These are phyloP conservation scores for Cryptococcus maquisensis DNA, from an alignment of 1,284 basidiomycete genomes.

Conservation along the genomic window DNA sequence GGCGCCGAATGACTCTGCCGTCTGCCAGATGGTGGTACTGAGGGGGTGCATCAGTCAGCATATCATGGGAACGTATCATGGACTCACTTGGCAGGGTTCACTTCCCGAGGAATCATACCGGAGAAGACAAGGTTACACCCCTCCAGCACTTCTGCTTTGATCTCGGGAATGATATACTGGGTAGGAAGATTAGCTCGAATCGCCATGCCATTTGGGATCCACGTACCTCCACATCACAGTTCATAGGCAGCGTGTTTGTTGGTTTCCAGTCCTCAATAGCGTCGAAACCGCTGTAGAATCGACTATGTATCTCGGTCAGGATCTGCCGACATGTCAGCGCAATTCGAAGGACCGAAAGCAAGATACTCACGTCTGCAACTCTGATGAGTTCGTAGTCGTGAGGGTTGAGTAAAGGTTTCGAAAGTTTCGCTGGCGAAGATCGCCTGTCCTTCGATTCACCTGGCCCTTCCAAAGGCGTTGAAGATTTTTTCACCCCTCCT, in stretches of 20 bases:
- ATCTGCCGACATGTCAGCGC: slow-evolving; percentile 6
- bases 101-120: slow-evolving; percentile 84
- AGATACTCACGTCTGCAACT: slow-evolving; percentile 53
- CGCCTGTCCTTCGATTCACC: background rate
- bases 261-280: slow-evolving; percentile 5
- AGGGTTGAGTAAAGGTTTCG: slow-evolving; percentile 67
- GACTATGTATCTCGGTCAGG: slow-evolving; percentile 14
- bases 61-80: background rate
- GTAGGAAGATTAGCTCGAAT: background rate
- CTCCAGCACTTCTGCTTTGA: slow-evolving; percentile 69
- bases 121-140: slow-evolving; percentile 85
- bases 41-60: background rate
- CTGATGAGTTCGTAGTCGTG: slow-evolving; percentile 81
- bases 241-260: slow-evolving; percentile 16
- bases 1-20: slow-evolving; percentile 85
- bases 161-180: slow-evolving; percentile 73
- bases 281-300: slow-evolving; percentile 13
- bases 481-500: background rate
- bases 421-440: slow-evolving; percentile 5
- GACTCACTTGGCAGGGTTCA: slow-evolving; percentile 59
- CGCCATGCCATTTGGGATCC: background rate
- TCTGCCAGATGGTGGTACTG: slow-evolving; percentile 78
- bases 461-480: background rate
- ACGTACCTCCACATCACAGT: slow-evolving; percentile 62
- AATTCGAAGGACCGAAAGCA: background rate